Base-by-base conservation (phyloP, 352 stramenopile species). In the Globisporangium nagaii region DNA sequence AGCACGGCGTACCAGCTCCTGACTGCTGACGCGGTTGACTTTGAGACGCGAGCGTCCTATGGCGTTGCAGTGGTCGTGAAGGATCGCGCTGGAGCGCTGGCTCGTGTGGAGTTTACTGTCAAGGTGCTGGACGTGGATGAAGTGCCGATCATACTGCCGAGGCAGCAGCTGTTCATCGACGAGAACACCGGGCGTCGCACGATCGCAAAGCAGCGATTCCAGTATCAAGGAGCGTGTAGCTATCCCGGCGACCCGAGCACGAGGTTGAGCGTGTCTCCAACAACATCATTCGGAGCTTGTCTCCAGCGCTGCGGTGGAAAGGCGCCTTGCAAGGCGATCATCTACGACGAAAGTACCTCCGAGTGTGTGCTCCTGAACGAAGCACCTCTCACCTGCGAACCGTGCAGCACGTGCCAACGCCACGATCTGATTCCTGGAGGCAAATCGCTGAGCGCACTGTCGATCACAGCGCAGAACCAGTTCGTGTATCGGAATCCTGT, bases 121-220 rank as follows among this genome's bases (percentile, higher is more conserved):
- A 53, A 35, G 24, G 63, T 86, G 10, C 40, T 59, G 5, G 71
- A 86, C 55, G 55, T 71, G 12, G 76, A 84, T n/a, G 75, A 86
- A 22, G 13, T 56, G 12, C 75, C 75, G n/a, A 60, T 63, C 31
- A 53, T 83, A 22, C 53, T 49, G 19, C 28, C 35, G n/a, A 42
- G 56, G 1, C 68, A 75, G 30, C 55, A 74, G n/a, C 60, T 74
- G n/a, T 71, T 74, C 17, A 74, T 74, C 19, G 58, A 71, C 27
- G 68, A 76, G 47, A 69, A 73, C 39, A 19, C 36, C 39, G 37
- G 19, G 19, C 37, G 20, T 22, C 34, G 41, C 1, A 58, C 42
- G 3, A 36, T 80, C 4, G 48, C 47, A 17, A 59, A 60, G 17
- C 37, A 60, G n/a, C 56, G 42, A 46, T 74, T 74, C 32, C 46